Evolutionary conservation across 805 yeast species (phyloP).

Genomic region (Saccharomycopsis fibuligera): DNA sequence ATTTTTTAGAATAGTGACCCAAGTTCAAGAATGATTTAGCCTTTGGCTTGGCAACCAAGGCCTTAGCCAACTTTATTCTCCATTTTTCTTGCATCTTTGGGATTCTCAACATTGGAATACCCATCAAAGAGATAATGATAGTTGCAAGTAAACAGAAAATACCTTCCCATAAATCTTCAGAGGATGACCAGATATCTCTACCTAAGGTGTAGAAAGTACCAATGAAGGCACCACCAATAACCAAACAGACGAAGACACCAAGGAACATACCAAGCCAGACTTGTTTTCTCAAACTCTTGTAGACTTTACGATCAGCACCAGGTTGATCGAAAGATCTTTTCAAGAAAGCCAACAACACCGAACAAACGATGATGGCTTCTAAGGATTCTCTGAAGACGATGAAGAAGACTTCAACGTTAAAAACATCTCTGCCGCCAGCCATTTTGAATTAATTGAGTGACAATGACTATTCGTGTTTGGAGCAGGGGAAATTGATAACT

Average conservation of each 20-base stretch:
- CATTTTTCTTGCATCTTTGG: slow-evolving; percentile 96
- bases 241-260: slow-evolving; percentile 75
- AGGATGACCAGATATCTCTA: slow-evolving; percentile 74
- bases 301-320: slow-evolving; percentile 42
- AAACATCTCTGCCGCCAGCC: slow-evolving; percentile 14
- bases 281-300: slow-evolving; percentile 62
- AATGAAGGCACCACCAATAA: slow-evolving; percentile 87
- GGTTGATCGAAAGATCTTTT: slow-evolving; percentile 69
- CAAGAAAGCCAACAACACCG: slow-evolving; percentile 85
- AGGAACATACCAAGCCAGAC: slow-evolving; percentile 77
- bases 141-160: slow-evolving; percentile 87
- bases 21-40: slow-evolving; percentile 45
- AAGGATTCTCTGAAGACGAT: slow-evolving; percentile 89
- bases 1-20: slow-evolving; percentile 57
- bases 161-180: slow-evolving; percentile 98
- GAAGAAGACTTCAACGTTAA: slow-evolving; percentile 54
- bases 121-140: slow-evolving; percentile 85
- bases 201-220: slow-evolving; percentile 84
- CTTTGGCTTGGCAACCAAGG: slow-evolving; percentile 57
- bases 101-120: slow-evolving; percentile 91
- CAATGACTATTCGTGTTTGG: too few relatives aligned
- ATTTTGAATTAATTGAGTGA: slow-evolving; percentile 5
- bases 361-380: slow-evolving; percentile 87
- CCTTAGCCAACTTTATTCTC: slow-evolving; percentile 89
- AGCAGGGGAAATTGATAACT: too few relatives aligned